A percentile compares a stretch with the other conserved stretches of the same genome.
phyloP scores from a whole-genome alignment of 2,329 filamentous ascomycete species.

The Fusarium nodosum region DNA sequence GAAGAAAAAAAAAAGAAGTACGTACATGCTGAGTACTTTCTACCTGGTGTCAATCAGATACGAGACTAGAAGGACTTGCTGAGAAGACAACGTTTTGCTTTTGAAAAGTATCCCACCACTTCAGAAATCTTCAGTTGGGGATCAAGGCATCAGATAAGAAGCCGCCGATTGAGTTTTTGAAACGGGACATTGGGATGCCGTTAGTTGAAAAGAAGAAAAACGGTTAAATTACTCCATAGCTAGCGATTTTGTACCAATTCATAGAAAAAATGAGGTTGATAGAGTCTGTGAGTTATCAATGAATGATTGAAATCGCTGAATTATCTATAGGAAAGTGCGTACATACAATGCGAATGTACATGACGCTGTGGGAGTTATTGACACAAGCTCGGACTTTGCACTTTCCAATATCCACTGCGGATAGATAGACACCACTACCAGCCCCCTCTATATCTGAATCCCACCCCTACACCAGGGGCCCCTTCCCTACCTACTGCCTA shows the following conservation, averaged over 20 bases:
- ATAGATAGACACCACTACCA: neutral
- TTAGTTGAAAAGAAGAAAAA: too few species aligned
- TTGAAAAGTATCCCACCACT: conserved; percentile 26
- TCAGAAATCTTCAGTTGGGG: conserved; percentile 13
- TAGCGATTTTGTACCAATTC: too few species aligned
- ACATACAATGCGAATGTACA: neutral
- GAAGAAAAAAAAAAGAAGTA: neutral
- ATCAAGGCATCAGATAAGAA: conserved; percentile 7
- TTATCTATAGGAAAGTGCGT: neutral
- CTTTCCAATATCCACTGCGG: neutral
- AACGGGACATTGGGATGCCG: too few species aligned
- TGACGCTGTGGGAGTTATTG: neutral
- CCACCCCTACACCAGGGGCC: neutral
- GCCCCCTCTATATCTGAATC: neutral
- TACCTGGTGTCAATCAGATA: neutral
- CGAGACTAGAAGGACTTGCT: neutral
- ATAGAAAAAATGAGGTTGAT: too few species aligned
- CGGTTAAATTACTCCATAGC: too few species aligned
- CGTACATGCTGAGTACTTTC: neutral
- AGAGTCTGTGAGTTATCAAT: too few species aligned
- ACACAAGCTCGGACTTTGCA: neutral
- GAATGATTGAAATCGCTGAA: too few species aligned
- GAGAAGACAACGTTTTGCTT: neutral
- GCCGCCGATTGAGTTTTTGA: too few species aligned
- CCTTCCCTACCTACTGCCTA: neutral